Evolutionary conservation across 305 asterid species (phyloP).

Genomic region (Caryopteris hybrid): DNA sequence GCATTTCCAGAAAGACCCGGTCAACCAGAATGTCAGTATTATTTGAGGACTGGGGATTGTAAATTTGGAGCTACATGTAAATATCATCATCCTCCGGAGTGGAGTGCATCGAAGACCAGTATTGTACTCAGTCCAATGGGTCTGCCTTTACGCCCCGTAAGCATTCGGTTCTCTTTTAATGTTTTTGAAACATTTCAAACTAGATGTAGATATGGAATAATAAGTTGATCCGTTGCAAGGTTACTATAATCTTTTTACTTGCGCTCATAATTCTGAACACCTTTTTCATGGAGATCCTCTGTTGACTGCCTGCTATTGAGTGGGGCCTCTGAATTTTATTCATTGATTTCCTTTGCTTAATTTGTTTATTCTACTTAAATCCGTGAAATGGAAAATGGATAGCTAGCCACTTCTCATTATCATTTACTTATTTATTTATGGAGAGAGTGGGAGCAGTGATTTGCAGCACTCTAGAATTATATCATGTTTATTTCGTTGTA

Average conservation of each 20-base stretch:
- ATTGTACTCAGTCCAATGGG: conserved; percentile 72
- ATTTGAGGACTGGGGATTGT: conserved; percentile 81
- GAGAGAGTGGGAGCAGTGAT: no score
- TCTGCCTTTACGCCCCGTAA: conserved; percentile 87
- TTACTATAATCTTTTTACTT: background rate
- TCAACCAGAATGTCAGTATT: conserved; percentile 83
- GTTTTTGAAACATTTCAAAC: no score
- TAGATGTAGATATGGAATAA: no score
- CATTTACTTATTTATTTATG: background rate
- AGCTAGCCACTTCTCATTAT: background rate
- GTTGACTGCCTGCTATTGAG: background rate
- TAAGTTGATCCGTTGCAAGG: no score
- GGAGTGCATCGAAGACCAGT: conserved; percentile 51
- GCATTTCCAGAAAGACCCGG: conserved; percentile 82
- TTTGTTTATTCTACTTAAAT: background rate
- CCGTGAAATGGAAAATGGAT: background rate
- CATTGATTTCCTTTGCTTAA: background rate
- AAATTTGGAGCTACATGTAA: conserved; percentile 82
- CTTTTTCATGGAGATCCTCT: background rate
- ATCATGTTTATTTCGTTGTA: background rate
- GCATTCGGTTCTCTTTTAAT: conserved; percentile 18
- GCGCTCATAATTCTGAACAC: background rate
- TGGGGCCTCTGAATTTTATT: background rate
- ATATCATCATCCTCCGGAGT: conserved; percentile 85
- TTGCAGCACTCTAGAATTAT: background rate